A percentile compares a stretch with the other conserved stretches of the same genome.
phyloP scores from a whole-genome alignment of 257 asterid genomes.

The Catharanthus roseus region DNA sequence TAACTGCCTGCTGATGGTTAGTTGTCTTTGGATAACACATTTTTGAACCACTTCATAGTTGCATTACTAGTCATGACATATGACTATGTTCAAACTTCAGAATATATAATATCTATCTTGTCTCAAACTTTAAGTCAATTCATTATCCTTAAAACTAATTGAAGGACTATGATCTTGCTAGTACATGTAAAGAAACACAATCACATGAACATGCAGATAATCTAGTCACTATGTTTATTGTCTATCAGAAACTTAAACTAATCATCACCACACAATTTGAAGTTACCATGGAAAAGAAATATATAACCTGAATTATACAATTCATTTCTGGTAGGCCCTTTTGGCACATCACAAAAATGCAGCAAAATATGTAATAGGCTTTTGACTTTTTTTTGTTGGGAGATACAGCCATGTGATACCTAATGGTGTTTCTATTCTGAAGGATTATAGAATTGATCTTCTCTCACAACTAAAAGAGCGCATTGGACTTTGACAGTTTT shows the following conservation, averaged over 20 bases:
- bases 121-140: neutral
- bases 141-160: neutral
- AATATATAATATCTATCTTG: neutral
- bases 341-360: neutral
- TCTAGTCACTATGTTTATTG: neutral
- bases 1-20: neutral
- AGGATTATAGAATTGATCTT: neutral
- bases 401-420: conserved; percentile 7
- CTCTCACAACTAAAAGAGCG: neutral
- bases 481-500: neutral
- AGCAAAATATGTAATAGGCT: neutral
- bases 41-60: neutral
- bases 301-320: neutral
- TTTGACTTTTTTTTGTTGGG: neutral
- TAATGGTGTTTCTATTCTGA: neutral
- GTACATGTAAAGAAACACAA: neutral
- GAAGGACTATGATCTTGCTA: neutral
- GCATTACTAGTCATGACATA: neutral
- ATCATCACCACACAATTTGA: neutral
- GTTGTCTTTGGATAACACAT: neutral
- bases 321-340: too few relatives aligned
- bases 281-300: neutral
- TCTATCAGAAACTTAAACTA: neutral
- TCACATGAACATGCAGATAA: neutral
- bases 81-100: neutral